Evolutionary conservation across 208 protist genomes (phyloP).

Genomic region (Wallacemonas sp.): DNA sequence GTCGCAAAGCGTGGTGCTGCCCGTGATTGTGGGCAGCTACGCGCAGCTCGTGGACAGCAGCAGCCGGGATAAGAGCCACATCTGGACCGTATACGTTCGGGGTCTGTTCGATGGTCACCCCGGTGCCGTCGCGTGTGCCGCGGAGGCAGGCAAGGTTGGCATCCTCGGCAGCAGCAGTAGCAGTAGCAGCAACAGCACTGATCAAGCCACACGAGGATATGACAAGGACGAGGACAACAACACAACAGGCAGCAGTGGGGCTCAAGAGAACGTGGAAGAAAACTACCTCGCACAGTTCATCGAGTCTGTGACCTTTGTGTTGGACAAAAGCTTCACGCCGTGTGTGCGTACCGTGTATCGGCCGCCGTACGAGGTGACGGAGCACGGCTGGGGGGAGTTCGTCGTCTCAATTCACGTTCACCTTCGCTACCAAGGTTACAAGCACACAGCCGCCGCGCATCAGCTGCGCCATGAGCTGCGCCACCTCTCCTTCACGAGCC

Average conservation of each 20-base stretch:
- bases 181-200: too few species aligned
- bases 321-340: slow-evolving; percentile 75
- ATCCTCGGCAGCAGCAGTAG: too few species aligned
- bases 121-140: slow-evolving; percentile 15
- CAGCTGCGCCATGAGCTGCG: slow-evolving; percentile 18
- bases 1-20: slow-evolving; percentile 32
- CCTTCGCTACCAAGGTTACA: slow-evolving; percentile 33
- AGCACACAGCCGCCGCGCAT: slow-evolving; percentile 15
- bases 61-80: slow-evolving; percentile 71
- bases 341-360: slow-evolving; percentile 55
- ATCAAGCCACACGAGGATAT: too few species aligned
- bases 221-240: not conserved
- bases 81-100: slow-evolving; percentile 90
- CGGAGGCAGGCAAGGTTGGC: not conserved
- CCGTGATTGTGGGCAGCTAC: slow-evolving; percentile 72
- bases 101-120: slow-evolving; percentile 71
- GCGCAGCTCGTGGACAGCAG: slow-evolving; percentile 66
- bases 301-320: slow-evolving; percentile 72
- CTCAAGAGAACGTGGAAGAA: slow-evolving; percentile 6
- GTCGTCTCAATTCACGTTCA: slow-evolving; percentile 77
- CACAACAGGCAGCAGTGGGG: not conserved
- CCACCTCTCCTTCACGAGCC: slow-evolving; percentile 31
- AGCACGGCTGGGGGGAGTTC: slow-evolving; percentile 90
- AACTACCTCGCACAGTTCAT: slow-evolving; percentile 80
- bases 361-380: slow-evolving; percentile 82